Percentiles rank a stretch among this genome's conserved stretches.
These are phyloP conservation scores for Epithemia pelagica DNA, from an alignment of 108 stramenopile genomes.

Conservation along the genomic window DNA sequence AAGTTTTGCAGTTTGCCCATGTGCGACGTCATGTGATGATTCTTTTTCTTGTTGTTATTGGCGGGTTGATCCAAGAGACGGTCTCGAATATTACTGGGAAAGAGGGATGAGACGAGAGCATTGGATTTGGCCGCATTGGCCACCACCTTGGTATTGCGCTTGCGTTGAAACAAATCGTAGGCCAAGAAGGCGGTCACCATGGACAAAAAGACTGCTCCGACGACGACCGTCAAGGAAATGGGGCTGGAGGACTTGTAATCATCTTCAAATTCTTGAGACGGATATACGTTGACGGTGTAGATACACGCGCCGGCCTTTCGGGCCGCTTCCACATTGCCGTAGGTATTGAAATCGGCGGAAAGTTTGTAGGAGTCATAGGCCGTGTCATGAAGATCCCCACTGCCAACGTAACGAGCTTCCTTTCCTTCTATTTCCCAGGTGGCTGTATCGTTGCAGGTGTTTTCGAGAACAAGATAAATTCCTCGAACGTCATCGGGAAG, in stretches of 20 bases:
- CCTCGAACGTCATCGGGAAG: conserved; percentile 15
- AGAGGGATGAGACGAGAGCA: conserved; percentile 3
- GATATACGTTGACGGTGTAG: not conserved
- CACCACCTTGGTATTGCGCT: not conserved
- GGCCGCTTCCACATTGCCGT: not conserved
- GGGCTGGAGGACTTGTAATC: not conserved
- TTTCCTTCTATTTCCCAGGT: conserved; percentile 8
- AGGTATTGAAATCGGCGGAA: not conserved
- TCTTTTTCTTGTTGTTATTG: not conserved
- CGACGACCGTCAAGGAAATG: not conserved
- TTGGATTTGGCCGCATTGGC: not conserved
- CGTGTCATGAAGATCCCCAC: conserved; percentile 2
- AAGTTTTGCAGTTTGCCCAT: not conserved
- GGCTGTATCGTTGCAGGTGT: conserved; percentile 8
- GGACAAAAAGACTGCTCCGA: not conserved
- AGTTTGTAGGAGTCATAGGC: not conserved
- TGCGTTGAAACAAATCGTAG: not conserved
- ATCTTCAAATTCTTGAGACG: conserved; percentile 4
- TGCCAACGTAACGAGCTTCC: not conserved
- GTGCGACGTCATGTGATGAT: not conserved
- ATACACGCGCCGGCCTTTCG: not conserved
- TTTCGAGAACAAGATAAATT: conserved; percentile 8
- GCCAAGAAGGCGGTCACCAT: not conserved
- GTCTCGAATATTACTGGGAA: conserved; percentile 13
- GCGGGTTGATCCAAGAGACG: conserved; percentile 14